Percentiles rank a stretch among this genome's conserved stretches.
Evolutionary conservation across 1,284 basidiomycete genomes (phyloP).

Genomic region (Trametes sp.): DNA sequence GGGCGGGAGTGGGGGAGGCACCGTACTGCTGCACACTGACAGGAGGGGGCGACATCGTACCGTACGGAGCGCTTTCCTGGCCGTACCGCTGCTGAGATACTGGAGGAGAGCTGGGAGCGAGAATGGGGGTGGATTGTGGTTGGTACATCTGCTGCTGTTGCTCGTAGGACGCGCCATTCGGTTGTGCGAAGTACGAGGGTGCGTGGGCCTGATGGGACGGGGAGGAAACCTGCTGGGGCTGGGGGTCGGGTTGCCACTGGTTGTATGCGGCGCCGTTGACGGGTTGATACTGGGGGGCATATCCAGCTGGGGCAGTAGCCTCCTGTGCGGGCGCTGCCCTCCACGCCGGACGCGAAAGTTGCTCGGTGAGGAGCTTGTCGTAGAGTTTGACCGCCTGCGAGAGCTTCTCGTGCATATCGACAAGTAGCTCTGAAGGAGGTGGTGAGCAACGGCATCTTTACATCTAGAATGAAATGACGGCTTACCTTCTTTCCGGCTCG

Average conservation of each 20-base stretch:
- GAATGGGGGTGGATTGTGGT: slow-evolving; percentile 14
- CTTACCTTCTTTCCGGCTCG: slow-evolving; percentile 82
- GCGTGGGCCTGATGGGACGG: slow-evolving; percentile 16
- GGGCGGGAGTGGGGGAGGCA: slow-evolving; percentile 25
- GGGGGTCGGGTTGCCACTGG: slow-evolving; percentile 39
- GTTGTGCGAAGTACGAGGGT: slow-evolving; percentile 27
- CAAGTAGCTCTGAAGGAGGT: slow-evolving; percentile 70
- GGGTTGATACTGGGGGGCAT: slow-evolving; percentile 40
- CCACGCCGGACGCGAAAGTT: slow-evolving; percentile 77
- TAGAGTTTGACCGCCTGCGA: slow-evolving; percentile 92
- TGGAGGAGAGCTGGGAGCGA: slow-evolving; percentile 20
- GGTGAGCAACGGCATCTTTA: not conserved
- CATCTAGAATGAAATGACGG: slow-evolving; percentile 5
- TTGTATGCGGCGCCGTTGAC: slow-evolving; percentile 32
- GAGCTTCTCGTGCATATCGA: slow-evolving; percentile 94
- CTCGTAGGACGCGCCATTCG: slow-evolving; percentile 22
- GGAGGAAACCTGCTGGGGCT: slow-evolving; percentile 31
- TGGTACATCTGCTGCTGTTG: slow-evolving; percentile 35
- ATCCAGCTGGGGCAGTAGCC: slow-evolving; percentile 29
- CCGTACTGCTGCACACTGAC: slow-evolving; percentile 41
- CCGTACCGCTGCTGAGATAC: slow-evolving; percentile 16
- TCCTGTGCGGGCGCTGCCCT: slow-evolving; percentile 46
- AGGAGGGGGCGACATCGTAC: slow-evolving; percentile 31
- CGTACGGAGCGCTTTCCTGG: slow-evolving; percentile 26
- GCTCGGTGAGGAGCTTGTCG: slow-evolving; percentile 87